A percentile compares a stretch with the other conserved stretches of the same genome.
phyloP scores from a whole-genome alignment of 1,284 basidiomycete genomes.

The Melampsora medusae region DNA sequence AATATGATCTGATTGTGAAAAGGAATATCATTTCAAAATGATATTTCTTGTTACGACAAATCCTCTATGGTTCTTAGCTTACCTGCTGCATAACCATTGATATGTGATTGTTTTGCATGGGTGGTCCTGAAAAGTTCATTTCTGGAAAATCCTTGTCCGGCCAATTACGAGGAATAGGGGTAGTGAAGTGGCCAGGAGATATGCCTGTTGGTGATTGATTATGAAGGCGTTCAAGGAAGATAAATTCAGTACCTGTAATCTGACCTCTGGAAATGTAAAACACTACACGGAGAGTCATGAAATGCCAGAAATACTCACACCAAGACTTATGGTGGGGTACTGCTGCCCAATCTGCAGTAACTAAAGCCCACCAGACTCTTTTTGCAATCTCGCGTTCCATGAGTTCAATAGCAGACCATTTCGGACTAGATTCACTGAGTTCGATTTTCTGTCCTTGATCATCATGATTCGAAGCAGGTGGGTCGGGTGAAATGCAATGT shows the following conservation, averaged over 20 bases:
- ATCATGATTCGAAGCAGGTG: neutral
- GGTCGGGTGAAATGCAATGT: neutral
- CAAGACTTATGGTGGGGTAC: conserved; percentile 6
- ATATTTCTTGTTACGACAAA: neutral
- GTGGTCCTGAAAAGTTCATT: neutral
- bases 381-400: conserved; percentile 3
- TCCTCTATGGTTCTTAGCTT: neutral
- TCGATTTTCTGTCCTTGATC: neutral
- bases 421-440: neutral
- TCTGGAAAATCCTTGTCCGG: neutral
- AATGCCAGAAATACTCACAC: neutral
- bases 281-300: neutral
- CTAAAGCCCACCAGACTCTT: conserved; percentile 9
- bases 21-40: neutral
- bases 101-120: neutral
- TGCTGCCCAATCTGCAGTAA: neutral
- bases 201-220: neutral
- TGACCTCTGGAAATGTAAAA: no score
- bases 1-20: neutral
- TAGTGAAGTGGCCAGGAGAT: conserved; percentile 1
- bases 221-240: no score
- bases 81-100: conserved; percentile 7
- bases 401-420: conserved; percentile 11
- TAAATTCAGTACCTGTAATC: no score
- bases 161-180: conserved; percentile 7